These are phyloP conservation scores for Rauvolfia tetraphylla DNA, from an alignment of 257 asterid genomes.

Conservation along the genomic window DNA sequence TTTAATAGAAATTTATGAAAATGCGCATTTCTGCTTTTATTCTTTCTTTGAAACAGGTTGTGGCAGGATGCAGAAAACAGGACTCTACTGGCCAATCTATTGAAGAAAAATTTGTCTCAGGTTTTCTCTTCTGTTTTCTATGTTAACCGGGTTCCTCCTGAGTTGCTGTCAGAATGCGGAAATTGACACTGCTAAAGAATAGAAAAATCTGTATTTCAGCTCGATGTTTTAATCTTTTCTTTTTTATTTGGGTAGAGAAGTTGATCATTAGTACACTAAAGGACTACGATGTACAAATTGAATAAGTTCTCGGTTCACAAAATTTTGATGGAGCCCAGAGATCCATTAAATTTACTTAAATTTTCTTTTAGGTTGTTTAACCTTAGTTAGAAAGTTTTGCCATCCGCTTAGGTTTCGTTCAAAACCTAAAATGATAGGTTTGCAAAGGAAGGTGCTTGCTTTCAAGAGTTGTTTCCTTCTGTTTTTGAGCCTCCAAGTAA, in stretches of 20 bases:
- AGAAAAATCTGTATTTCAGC: background rate
- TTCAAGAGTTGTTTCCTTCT: background rate
- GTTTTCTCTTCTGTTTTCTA: conserved; percentile 26
- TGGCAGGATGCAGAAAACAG: conserved; percentile 96
- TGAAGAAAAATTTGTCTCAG: conserved; percentile 59
- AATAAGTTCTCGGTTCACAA: background rate
- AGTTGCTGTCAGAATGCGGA: background rate
- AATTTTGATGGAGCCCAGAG: background rate
- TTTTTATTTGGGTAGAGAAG: background rate
- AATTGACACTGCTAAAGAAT: background rate
- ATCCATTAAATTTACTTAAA: background rate
- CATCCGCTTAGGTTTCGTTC: background rate
- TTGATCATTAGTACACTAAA: background rate
- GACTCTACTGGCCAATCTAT: conserved; percentile 43
- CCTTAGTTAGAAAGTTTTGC: background rate
- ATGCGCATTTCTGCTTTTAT: background rate
- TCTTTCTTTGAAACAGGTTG: conserved; percentile 38
- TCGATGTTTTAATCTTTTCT: background rate
- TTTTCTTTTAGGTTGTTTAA: background rate
- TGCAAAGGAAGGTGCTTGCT: background rate
- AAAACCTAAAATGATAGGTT: background rate
- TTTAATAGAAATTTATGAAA: background rate
- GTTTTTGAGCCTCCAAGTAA: background rate
- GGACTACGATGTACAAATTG: background rate
- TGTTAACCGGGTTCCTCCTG: background rate